Evolutionary conservation across 208 protist species (phyloP).

Genomic region (Leishmania martiniquensis): DNA sequence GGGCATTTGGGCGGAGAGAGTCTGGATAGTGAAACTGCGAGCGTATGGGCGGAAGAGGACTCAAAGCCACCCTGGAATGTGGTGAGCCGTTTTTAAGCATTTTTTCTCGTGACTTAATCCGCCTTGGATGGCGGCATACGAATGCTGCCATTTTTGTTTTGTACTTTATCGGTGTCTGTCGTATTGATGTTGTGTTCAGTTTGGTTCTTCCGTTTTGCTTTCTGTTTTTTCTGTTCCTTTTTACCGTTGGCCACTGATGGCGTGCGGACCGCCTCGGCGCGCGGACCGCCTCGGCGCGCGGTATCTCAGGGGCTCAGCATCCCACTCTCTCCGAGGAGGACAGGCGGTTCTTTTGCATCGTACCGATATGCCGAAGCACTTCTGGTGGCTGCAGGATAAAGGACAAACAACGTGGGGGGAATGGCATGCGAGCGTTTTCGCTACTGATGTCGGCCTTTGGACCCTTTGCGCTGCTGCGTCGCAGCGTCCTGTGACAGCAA

Average conservation of each 20-base stretch:
- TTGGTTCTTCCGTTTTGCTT: background rate
- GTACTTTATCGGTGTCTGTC: background rate
- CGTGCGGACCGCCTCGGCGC: background rate
- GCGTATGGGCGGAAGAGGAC: background rate
- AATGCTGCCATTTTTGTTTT: background rate
- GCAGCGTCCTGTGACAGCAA: background rate
- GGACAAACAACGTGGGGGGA: background rate
- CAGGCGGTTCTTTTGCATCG: background rate
- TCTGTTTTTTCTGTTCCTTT: background rate
- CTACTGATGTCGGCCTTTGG: background rate
- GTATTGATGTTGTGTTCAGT: background rate
- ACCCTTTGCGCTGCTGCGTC: background rate
- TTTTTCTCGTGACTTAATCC: background rate
- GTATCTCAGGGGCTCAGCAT: too few relatives aligned
- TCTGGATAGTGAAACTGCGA: background rate
- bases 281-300: background rate
- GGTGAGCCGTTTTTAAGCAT: background rate
- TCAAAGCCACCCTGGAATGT: background rate
- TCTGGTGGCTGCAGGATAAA: background rate
- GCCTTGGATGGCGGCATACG: background rate
- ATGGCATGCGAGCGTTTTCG: too few relatives aligned
- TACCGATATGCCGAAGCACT: background rate
- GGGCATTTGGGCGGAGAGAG: background rate
- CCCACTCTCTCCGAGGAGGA: background rate
- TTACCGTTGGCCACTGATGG: background rate